phyloP scores from a whole-genome alignment of 179 eudicot species.

The Beta lomatogona region DNA sequence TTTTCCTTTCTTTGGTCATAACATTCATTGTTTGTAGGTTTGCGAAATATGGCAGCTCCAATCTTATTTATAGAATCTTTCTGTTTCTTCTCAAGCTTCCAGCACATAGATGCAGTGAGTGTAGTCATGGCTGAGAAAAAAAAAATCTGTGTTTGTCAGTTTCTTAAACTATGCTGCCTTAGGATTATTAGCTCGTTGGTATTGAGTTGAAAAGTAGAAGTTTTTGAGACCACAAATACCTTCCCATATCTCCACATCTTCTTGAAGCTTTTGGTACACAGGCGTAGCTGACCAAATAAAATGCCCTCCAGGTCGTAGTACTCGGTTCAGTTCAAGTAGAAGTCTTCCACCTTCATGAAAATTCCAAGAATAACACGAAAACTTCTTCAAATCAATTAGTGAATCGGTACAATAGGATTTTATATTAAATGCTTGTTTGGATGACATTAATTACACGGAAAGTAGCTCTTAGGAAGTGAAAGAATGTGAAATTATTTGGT shows the following conservation, averaged over 20 bases:
- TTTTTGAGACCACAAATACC: conserved; percentile 43
- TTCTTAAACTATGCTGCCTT: conserved; percentile 7
- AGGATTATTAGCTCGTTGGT: not conserved
- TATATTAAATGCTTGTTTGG: no score
- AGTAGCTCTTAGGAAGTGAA: no score
- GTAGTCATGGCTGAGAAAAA: conserved; percentile 64
- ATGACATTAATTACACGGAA: no score
- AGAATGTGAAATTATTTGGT: no score
- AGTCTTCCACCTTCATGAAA: conserved; percentile 68
- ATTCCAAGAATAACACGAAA: not conserved
- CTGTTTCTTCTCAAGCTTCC: conserved; percentile 75
- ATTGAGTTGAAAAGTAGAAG: not conserved
- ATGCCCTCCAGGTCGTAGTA: conserved; percentile 82
- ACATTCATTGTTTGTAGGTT: conserved; percentile 72
- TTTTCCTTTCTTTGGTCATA: conserved; percentile 64
- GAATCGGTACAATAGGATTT: not conserved
- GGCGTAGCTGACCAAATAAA: conserved; percentile 95
- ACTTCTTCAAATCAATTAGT: not conserved
- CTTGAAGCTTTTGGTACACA: conserved; percentile 71
- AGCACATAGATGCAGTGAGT: conserved; percentile 75
- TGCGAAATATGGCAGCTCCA: conserved; percentile 74
- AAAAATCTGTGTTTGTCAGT: conserved; percentile 20
- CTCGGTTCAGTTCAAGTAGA: conserved; percentile 76
- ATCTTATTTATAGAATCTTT: conserved; percentile 58
- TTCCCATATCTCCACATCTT: conserved; percentile 84